Conservation (phyloP, 2,329 filamentous ascomycete genomes). For the Cordyceps pruinosa region DNA sequence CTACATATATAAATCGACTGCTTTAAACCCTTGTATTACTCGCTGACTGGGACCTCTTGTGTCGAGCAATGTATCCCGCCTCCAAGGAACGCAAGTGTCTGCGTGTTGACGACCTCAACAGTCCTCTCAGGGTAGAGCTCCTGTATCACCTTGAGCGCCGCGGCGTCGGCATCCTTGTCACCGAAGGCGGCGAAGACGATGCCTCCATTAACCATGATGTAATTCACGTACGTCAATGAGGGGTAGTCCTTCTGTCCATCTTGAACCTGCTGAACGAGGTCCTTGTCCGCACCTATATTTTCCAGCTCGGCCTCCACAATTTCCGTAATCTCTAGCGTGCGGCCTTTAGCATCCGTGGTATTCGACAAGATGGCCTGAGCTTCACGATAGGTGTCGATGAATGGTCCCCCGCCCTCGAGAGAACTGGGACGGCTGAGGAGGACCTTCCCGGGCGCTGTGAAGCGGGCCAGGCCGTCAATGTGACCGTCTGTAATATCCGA, state of each 20-base stretch:
- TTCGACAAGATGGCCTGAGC: slow-evolving; percentile 9
- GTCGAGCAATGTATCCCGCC: slow-evolving; percentile 24
- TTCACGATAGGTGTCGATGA: not conserved
- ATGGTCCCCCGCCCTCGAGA: not conserved
- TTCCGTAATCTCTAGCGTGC: slow-evolving; percentile 18
- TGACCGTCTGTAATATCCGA: slow-evolving; percentile 23
- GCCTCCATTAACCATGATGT: slow-evolving; percentile 22
- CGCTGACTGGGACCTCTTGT: slow-evolving; percentile 19
- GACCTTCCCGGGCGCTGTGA: slow-evolving; percentile 18
- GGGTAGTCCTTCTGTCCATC: no score
- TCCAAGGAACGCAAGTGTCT: slow-evolving; percentile 17
- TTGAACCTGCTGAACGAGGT: not conserved
- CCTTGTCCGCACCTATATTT: not conserved
- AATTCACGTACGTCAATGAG: slow-evolving; percentile 20
- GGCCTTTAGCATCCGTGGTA: slow-evolving; percentile 18
- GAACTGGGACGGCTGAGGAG: slow-evolving; percentile 17
- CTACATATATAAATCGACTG: not conserved
- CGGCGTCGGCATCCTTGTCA: slow-evolving; percentile 17
- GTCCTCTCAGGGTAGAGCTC: slow-evolving; percentile 14
- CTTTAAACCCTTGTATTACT: not conserved
- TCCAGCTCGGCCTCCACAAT: slow-evolving; percentile 18
- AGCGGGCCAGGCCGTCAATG: slow-evolving; percentile 23
- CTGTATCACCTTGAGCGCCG: slow-evolving; percentile 16
- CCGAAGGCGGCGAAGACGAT: slow-evolving; percentile 24
- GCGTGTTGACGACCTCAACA: slow-evolving; percentile 16